Evolutionary conservation across 768 basidiomycete genomes (phyloP).

Genomic region (Russula sp.): DNA sequence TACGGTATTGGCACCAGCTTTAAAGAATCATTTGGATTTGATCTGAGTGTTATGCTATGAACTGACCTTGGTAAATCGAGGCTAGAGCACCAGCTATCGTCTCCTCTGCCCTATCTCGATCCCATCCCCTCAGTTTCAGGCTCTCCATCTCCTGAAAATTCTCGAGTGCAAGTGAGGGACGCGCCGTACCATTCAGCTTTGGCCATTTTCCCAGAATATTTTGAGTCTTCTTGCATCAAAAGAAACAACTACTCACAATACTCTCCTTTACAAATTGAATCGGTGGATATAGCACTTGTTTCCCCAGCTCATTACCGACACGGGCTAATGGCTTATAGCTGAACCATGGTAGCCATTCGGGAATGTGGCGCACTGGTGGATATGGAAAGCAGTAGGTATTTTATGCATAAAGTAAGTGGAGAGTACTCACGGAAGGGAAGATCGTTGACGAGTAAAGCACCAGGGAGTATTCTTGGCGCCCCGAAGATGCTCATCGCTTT

Average conservation of each 20-base stretch:
- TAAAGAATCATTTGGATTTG: neutral
- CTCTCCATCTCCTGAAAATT: neutral
- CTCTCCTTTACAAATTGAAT: neutral
- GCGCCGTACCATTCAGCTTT: conserved; percentile 7
- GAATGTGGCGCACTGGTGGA: neutral
- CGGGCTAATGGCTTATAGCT: conserved; percentile 10
- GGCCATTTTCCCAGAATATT: too few species aligned
- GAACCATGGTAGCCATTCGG: conserved; percentile 7
- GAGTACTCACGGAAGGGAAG: neutral
- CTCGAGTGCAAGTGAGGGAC: conserved; percentile 5
- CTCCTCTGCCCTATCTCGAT: neutral
- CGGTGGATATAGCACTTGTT: neutral
- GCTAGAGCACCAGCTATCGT: neutral
- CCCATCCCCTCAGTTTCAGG: neutral
- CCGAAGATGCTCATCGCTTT: neutral
- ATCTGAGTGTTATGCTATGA: neutral
- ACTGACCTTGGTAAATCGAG: neutral
- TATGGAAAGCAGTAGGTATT: neutral
- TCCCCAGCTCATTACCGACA: neutral
- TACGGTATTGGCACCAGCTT: conserved; percentile 11
- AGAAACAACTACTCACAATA: neutral
- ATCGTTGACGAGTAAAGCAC: conserved; percentile 2
- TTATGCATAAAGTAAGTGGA: too few species aligned
- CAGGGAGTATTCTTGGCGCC: neutral
- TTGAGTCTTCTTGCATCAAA: neutral